A percentile compares a stretch with the other conserved stretches of the same genome.
Conservation (phyloP, 2,329 filamentous ascomycete species). For the Simplicillium sp. region DNA sequence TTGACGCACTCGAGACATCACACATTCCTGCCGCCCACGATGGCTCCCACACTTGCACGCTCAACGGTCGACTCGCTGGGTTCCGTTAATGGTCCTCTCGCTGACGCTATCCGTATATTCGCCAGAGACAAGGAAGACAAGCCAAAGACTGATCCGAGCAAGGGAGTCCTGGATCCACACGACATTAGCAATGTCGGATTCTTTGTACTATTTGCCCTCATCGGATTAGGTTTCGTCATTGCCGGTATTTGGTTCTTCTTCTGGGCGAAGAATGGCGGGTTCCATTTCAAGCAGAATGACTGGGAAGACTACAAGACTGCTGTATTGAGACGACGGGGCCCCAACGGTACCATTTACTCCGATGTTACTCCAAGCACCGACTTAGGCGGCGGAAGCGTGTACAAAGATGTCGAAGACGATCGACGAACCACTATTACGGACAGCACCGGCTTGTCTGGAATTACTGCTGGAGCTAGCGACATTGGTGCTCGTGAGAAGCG, state of each 20-base stretch:
- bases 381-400: slow-evolving; percentile 80
- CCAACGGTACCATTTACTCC: slow-evolving; percentile 77
- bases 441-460: slow-evolving; percentile 37
- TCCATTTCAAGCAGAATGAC: slow-evolving; percentile 74
- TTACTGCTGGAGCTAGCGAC: slow-evolving; percentile 49
- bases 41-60: too few relatives aligned
- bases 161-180: slow-evolving; percentile 42
- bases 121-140: slow-evolving; percentile 29
- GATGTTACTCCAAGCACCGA: slow-evolving; percentile 75
- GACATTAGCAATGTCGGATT: slow-evolving; percentile 60
- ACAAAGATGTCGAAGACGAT: slow-evolving; percentile 57
- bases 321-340: slow-evolving; percentile 77
- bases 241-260: slow-evolving; percentile 95
- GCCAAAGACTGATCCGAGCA: slow-evolving; percentile 26
- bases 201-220: slow-evolving; percentile 76
- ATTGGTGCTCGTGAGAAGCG: slow-evolving; percentile 45
- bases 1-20: too few relatives aligned
- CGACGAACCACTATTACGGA: slow-evolving; percentile 35
- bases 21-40: too few relatives aligned
- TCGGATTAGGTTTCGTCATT: slow-evolving; percentile 68
- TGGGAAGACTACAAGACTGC: slow-evolving; percentile 99
- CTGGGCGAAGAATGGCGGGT: slow-evolving; percentile 93
- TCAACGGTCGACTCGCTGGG: not conserved
- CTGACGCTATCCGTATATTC: slow-evolving; percentile 28
- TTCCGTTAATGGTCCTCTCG: slow-evolving; percentile 1